A percentile compares a stretch with the other conserved stretches of the same genome.
Evolutionary conservation across 116 monocot species (phyloP).

Genomic region (Papilionanthe hybrid): DNA sequence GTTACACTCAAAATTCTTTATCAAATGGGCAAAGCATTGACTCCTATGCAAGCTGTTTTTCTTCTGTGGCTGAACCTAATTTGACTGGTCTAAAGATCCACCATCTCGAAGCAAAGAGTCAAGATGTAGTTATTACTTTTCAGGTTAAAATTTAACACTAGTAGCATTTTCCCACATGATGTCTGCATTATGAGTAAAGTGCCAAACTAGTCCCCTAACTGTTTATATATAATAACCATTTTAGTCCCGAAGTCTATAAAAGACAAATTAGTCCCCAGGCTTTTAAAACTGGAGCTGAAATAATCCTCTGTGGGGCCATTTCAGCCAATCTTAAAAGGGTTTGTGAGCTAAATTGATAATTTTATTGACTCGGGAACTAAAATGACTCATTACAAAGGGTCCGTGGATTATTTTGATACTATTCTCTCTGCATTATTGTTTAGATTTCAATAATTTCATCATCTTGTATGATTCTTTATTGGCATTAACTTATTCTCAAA

Average conservation of each 20-base stretch:
- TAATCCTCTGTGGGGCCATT: too few relatives aligned
- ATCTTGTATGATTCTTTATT: neutral
- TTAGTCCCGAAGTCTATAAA: too few relatives aligned
- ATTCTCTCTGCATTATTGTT: neutral
- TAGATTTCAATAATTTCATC: neutral
- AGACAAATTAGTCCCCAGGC: too few relatives aligned
- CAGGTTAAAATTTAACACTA: conserved; percentile 44
- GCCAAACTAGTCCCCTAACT: too few relatives aligned
- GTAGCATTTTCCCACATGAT: neutral
- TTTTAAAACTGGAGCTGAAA: too few relatives aligned
- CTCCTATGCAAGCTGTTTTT: conserved; percentile 38
- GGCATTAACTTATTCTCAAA: neutral
- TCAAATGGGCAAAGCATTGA: conserved; percentile 19
- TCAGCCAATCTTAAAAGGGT: too few relatives aligned
- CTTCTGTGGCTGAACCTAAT: conserved; percentile 30
- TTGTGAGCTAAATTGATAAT: too few relatives aligned
- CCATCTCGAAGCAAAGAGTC: conserved; percentile 51
- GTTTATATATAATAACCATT: too few relatives aligned
- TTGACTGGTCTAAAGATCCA: conserved; percentile 24
- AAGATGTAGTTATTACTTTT: conserved; percentile 46
- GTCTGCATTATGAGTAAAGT: neutral
- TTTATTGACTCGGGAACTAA: too few relatives aligned
- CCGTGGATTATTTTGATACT: too few relatives aligned
- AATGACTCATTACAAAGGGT: too few relatives aligned
- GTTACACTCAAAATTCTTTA: conserved; percentile 12